Base-by-base conservation (phyloP, 805 yeast genomes). In the Zygosaccharomyces siamensis region DNA sequence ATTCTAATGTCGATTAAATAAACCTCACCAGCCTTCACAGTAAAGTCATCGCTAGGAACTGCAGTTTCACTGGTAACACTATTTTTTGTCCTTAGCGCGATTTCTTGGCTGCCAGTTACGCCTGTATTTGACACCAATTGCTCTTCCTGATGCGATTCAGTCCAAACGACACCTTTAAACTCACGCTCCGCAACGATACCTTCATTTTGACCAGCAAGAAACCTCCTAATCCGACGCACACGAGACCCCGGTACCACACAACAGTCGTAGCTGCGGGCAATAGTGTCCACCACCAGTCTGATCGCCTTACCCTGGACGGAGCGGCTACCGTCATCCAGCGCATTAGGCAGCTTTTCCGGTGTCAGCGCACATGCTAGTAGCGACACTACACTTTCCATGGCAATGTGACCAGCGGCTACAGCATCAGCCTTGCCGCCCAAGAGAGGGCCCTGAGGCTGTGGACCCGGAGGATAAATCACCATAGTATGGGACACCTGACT, bases 161-260 rank as follows among this genome's bases (percentile, higher is more conserved):
- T 77, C 95, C 95, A 86, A 24, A 78, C 85, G 47, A 90, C 95
- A 63, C 96, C 97, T 69, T 92, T 90, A 71, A 86, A 87, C 56
- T 88, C 96, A 63, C 83, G 79, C 72, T 92, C 99, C 33, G 90
- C 92, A 55, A 89, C 93, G 47, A 89, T 74, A 64, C 89, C 93
- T 63, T 89, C 95, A 50, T 90, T 84, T 74, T 93, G 99, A 46
- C 99, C 99, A 35, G 96, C 95, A 63, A 93, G 79, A 61, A 92
- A 93, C 64, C 98, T 80, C 73, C 96, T 80, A 49, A 90, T 77
- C 67, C 97, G 80, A 72, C 99, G 84, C 38, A 93, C 86, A 66
- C 88, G 83, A 20, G 97, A 87, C 0, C 96, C 96, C 27, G 98
- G 98, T 32, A 87, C 89, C 47, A 93, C 89, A 49, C 75, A 75